Conservation (phyloP, 352 stramenopile species). For the Phytophthora cactorum region DNA sequence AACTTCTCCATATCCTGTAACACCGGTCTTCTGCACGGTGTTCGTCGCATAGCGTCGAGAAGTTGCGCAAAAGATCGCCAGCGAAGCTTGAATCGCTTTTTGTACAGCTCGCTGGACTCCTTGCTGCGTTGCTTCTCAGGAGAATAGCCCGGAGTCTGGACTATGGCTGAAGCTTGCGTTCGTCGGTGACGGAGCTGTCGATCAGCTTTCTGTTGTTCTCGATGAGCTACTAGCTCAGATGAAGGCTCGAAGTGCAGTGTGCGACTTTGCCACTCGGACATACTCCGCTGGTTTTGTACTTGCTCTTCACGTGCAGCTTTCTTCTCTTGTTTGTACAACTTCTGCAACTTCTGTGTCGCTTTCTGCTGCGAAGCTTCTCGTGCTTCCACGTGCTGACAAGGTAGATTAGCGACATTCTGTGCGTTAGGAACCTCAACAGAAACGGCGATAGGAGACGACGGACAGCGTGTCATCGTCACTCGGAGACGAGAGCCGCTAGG, state of each 20-base stretch:
- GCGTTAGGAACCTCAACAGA: constrained; percentile 12
- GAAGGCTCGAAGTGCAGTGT: constrained; percentile 54
- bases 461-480: constrained; percentile 49
- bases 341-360: constrained; percentile 36
- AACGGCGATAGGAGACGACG: constrained; percentile 45
- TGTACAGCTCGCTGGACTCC: constrained; percentile 41
- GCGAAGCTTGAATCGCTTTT: constrained; percentile 49
- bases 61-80: constrained; percentile 55
- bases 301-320: constrained; percentile 22
- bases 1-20: constrained; percentile 77
- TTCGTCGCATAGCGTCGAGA: constrained; percentile 63
- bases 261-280: constrained; percentile 43
- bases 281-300: constrained; percentile 42
- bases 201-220: constrained; percentile 20
- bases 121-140: constrained; percentile 38
- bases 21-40: constrained; percentile 59
- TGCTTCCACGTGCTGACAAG: constrained; percentile 30
- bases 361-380: constrained; percentile 39
- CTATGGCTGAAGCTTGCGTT: constrained; percentile 50
- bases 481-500: constrained; percentile 39
- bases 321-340: constrained; percentile 43
- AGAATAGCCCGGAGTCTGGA: constrained; percentile 59
- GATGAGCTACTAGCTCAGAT: constrained; percentile 22
- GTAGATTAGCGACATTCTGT: constrained; percentile 24
- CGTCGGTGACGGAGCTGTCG: constrained; percentile 24